Conservation (phyloP, 2,329 filamentous ascomycete genomes). For the Neofusicoccum umdonicola region DNA sequence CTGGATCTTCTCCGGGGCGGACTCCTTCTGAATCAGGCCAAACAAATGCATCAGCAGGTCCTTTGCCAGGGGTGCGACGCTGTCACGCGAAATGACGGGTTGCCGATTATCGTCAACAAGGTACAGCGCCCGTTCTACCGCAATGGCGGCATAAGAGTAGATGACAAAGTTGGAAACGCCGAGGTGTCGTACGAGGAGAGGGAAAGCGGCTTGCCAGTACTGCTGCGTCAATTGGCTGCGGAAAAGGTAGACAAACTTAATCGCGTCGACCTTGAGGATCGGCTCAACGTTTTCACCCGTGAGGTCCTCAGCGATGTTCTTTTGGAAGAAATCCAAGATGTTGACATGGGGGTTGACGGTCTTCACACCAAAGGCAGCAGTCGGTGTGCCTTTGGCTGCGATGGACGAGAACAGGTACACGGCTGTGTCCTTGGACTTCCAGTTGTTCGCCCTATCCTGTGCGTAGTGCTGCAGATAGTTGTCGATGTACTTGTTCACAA, state of each 20-base stretch:
- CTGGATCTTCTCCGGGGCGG: slow-evolving; percentile 85
- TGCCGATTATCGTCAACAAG: slow-evolving; percentile 73
- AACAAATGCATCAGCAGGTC: slow-evolving; percentile 89
- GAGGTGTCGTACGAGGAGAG: slow-evolving; percentile 86
- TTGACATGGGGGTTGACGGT: slow-evolving; percentile 79
- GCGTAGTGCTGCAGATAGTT: slow-evolving; percentile 76
- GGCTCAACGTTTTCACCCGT: slow-evolving; percentile 70
- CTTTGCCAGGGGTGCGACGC: slow-evolving; percentile 78
- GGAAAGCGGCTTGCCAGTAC: slow-evolving; percentile 87
- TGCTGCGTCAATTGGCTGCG: slow-evolving; percentile 88
- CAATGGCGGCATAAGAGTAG: slow-evolving; percentile 95
- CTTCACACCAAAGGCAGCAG: slow-evolving; percentile 84
- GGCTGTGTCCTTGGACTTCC: slow-evolving; percentile 98
- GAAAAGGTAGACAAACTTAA: slow-evolving; percentile 98
- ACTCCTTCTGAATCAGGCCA: slow-evolving; percentile 81
- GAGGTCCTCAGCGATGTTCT: slow-evolving; percentile 85
- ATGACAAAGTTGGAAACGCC: slow-evolving; percentile 91
- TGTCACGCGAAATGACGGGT: slow-evolving; percentile 74
- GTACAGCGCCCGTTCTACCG: slow-evolving; percentile 88
- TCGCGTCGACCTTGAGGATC: slow-evolving; percentile 93
- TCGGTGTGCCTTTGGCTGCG: slow-evolving; percentile 85
- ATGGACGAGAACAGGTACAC: slow-evolving; percentile 94
- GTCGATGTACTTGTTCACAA: slow-evolving; percentile 84
- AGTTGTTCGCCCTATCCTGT: slow-evolving; percentile 67
- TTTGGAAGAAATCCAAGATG: slow-evolving; percentile 92